Conservation (phyloP, 1,139 yeast genomes). For the Nematodospora anomalae region DNA sequence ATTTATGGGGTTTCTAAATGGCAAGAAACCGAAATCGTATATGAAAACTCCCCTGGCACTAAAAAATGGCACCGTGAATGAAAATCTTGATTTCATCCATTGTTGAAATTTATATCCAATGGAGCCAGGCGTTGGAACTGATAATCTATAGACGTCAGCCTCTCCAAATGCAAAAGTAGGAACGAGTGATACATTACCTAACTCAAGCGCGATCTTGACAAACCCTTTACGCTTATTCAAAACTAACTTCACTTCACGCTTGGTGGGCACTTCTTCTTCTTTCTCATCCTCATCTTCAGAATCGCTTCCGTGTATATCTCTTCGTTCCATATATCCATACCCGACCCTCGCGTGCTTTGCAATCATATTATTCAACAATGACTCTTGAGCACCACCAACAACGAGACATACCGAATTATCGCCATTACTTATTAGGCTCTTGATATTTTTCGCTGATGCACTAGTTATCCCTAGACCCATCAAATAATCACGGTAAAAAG, state of each 20-base stretch:
- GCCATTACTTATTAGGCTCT: conserved; percentile 59
- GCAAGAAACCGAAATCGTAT: conserved; percentile 88
- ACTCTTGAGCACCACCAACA: conserved; percentile 94
- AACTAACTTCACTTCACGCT: conserved; percentile 49
- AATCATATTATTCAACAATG: conserved; percentile 55
- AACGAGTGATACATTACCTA: conserved; percentile 75
- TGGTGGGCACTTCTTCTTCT: conserved; percentile 9
- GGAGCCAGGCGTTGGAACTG: conserved; percentile 56
- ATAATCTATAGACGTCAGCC: conserved; percentile 70
- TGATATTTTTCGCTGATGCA: conserved; percentile 75
- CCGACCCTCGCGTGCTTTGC: conserved; percentile 37
- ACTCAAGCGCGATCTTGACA: conserved; percentile 78
- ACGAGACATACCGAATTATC: conserved; percentile 83
- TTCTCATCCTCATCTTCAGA: conserved; percentile 10
- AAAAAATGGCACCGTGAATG: conserved; percentile 88
- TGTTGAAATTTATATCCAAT: conserved; percentile 57
- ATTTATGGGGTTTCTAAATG: conserved; percentile 78
- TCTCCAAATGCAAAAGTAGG: conserved; percentile 95
- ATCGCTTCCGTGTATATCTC: conserved; percentile 11
- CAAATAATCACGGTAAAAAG: conserved; percentile 84
- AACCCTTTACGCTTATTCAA: conserved; percentile 83
- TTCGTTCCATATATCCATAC: conserved; percentile 47
- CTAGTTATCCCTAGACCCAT: conserved; percentile 81
- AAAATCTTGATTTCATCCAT: conserved; percentile 67
- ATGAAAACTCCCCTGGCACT: conserved; percentile 92